Conservation (phyloP, 2,329 filamentous ascomycete genomes). For the Diaporthe humulicola region DNA sequence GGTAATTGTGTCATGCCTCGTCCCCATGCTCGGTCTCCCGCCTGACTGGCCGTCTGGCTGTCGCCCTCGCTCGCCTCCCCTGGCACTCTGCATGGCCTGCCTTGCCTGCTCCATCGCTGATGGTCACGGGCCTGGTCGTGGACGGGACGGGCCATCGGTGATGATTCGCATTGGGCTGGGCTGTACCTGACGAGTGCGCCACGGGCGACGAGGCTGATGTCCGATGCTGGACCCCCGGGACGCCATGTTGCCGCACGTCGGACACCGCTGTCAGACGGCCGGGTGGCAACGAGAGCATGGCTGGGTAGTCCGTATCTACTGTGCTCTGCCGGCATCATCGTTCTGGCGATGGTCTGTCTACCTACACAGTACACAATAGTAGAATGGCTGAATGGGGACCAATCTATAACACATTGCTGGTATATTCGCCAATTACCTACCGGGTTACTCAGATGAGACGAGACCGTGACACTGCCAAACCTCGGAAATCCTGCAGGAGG, state of each 20-base stretch:
- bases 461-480: conserved; percentile 16
- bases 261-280: background rate
- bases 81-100: conserved; percentile 27
- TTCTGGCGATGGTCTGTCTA: too few relatives aligned
- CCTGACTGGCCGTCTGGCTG: conserved; percentile 4
- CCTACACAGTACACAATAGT: too few relatives aligned
- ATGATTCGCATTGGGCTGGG: conserved; percentile 5
- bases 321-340: conserved; percentile 10
- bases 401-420: conserved; percentile 4
- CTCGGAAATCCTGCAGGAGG: conserved; percentile 22
- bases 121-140: background rate
- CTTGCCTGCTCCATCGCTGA: conserved; percentile 12
- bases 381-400: background rate
- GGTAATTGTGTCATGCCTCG: conserved; percentile 33
- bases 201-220: background rate
- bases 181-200: background rate
- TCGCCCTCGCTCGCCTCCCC: conserved; percentile 22
- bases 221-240: background rate
- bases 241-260: background rate
- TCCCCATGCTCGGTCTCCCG: conserved; percentile 7
- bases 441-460: conserved; percentile 2
- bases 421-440: background rate
- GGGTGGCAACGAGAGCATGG: background rate
- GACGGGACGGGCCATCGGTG: conserved; percentile 23
- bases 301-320: background rate